Evolutionary conservation across 257 asterid species (phyloP).

Genomic region (Phtheirospermum japonicum): DNA sequence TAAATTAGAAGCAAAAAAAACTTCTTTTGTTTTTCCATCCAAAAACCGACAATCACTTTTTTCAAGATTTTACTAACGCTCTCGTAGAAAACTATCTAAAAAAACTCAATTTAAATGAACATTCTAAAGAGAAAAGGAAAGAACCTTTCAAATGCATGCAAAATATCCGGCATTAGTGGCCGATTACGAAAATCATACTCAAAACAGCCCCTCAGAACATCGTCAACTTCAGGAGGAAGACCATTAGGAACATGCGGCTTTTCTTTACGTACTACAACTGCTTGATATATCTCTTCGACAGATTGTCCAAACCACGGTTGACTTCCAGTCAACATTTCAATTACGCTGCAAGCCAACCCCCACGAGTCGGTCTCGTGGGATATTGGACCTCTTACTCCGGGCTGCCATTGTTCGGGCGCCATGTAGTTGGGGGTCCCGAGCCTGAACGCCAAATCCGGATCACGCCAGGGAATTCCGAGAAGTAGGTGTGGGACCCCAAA

Average conservation of each 20-base stretch:
- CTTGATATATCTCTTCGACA: constrained; percentile 40
- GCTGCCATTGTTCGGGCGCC: constrained; percentile 82
- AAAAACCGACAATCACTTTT: too few species aligned
- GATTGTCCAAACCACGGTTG: constrained; percentile 62
- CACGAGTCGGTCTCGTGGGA: constrained; percentile 65
- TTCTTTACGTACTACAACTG: constrained; percentile 48
- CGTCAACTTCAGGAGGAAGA: constrained; percentile 50
- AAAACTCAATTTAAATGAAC: too few species aligned
- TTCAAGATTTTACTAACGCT: too few species aligned
- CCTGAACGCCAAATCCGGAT: constrained; percentile 38
- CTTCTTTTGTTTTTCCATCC: too few species aligned
- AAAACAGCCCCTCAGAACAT: constrained; percentile 55
- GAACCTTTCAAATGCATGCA: constrained; percentile 57
- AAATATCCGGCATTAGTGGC: constrained; percentile 55
- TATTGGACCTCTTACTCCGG: constrained; percentile 65
- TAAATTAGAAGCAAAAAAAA: too few species aligned
- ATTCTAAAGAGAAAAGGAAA: background rate
- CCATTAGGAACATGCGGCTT: constrained; percentile 62
- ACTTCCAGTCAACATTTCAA: constrained; percentile 61
- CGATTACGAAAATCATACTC: constrained; percentile 64
- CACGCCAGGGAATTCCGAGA: constrained; percentile 42
- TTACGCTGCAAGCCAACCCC: constrained; percentile 67
- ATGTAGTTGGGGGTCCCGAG: constrained; percentile 65
- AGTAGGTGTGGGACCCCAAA: constrained; percentile 60
- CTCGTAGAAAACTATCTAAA: too few species aligned